Evolutionary conservation across 2,329 filamentous ascomycete genomes (phyloP), one percentile per base, ranked within the genome.

Genomic region (Fusarium beomiforme): DNA sequence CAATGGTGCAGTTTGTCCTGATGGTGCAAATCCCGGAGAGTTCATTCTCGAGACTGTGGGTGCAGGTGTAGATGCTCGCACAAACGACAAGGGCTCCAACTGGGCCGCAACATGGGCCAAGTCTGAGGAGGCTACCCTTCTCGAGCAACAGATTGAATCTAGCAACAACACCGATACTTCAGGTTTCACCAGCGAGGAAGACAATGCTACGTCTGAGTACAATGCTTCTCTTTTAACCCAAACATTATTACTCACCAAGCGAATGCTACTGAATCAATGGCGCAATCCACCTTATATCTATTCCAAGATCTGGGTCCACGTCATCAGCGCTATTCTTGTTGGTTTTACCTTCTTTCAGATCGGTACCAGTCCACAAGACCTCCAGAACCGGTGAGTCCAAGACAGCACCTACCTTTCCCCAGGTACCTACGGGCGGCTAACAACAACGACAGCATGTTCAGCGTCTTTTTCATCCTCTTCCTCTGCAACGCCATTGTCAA

Each of bases 11-110:
- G 10, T 21, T 5, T 51, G 33, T 26, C 47, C 33, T 12, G 33
- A 26, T 3, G 47, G 47, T 3, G 47, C 31, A 12, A 51, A 51
- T 8, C 31, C 47, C 5, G 47, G 47, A 4, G 47, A 51, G 9
- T 51, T 51, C 47, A 51, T 51, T 11, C 47, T 36, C 17, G 47
- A 51, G 47, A 36, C 47, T 11, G 47, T 51, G 6, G 47, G 33
- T 0, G 47, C 47, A 14, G 33, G 33, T 51, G 47, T 51, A 8
- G 23, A 51, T 2, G 47, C 47, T 26, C 47, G 33, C 2, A 36
- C 17, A 3, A 34, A 31, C 10, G 47, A 37, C 9, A 51, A 51
- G 9, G 47, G 47, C 3, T 36, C 47, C 6, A 51, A 51, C 33
- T 51, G 47, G 47, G 33, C 47, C 2, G 33, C 33, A 12, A 37